A percentile compares a stretch with the other conserved stretches of the same genome.
Conservation (phyloP, 140 eudicot species). For the Oenanthe javanica region DNA sequence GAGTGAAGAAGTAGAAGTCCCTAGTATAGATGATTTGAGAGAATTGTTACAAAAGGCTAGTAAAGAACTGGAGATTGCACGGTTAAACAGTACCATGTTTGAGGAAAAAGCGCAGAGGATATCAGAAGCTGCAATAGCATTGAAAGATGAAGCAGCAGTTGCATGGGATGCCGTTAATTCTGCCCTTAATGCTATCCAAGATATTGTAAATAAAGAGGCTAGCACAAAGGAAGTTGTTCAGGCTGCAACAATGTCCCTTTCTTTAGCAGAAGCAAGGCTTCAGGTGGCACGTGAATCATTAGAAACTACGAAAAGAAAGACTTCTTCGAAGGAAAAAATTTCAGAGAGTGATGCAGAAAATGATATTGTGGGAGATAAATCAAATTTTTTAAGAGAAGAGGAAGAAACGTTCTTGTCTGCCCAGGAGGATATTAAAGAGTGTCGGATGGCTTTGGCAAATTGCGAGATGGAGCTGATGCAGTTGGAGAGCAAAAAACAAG, state of each 20-base stretch:
- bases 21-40: slow-evolving; percentile 74
- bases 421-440: slow-evolving; percentile 65
- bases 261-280: slow-evolving; percentile 87
- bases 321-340: slow-evolving; percentile 22
- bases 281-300: slow-evolving; percentile 60
- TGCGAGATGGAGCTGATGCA: slow-evolving; percentile 61
- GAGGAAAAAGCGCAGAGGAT: slow-evolving; percentile 87
- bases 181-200: slow-evolving; percentile 47
- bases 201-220: slow-evolving; percentile 63
- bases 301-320: slow-evolving; percentile 33
- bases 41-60: slow-evolving; percentile 67
- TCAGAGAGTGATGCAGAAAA: slow-evolving; percentile 24
- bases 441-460: slow-evolving; percentile 40
- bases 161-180: slow-evolving; percentile 66
- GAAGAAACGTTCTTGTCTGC: slow-evolving; percentile 64
- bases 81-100: slow-evolving; percentile 70
- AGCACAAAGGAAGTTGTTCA: slow-evolving; percentile 66
- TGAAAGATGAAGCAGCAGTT: slow-evolving; percentile 69
- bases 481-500: slow-evolving; percentile 74
- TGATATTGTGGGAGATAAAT: slow-evolving; percentile 39
- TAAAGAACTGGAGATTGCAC: slow-evolving; percentile 80
- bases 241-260: slow-evolving; percentile 81
- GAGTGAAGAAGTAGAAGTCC: slow-evolving; percentile 34
- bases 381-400: slow-evolving; percentile 25
- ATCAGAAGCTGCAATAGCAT: slow-evolving; percentile 84